Conservation (phyloP, 345 rosid species). For the Eucalyptus erythrocorys region DNA sequence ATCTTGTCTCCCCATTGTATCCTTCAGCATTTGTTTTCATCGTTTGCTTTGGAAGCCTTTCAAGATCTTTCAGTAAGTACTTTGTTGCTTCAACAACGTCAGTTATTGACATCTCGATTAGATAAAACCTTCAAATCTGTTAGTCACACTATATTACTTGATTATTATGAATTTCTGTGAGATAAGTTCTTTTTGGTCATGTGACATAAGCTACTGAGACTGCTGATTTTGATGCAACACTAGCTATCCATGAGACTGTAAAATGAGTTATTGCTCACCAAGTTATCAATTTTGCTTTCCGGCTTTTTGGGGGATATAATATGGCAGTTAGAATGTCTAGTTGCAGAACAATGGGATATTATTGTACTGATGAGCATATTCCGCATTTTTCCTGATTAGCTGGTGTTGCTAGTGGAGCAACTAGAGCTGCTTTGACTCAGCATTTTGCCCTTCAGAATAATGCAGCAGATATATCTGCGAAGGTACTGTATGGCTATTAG, state of each 20-base stretch:
- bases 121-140: neutral
- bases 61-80: conserved; percentile 88
- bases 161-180: neutral
- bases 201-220: neutral
- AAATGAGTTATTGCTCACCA: neutral
- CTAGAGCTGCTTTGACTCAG: conserved; percentile 96
- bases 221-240: neutral
- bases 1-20: conserved; percentile 81
- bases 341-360: neutral
- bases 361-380: neutral
- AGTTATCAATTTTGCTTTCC: neutral
- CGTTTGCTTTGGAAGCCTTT: conserved; percentile 91
- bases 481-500: conserved; percentile 24
- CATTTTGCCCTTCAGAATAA: conserved; percentile 93
- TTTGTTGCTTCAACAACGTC: neutral
- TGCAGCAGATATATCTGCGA: conserved; percentile 94
- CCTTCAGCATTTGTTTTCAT: conserved; percentile 85
- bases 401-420: conserved; percentile 98
- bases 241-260: neutral
- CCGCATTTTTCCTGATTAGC: conserved; percentile 21
- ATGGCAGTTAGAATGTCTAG: neutral
- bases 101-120: neutral
- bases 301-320: neutral
- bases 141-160: neutral
- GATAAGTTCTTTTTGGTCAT: neutral